Base-by-base conservation (phyloP, 495 filamentous ascomycete species). In the Pyrenopolyporus hunteri region DNA sequence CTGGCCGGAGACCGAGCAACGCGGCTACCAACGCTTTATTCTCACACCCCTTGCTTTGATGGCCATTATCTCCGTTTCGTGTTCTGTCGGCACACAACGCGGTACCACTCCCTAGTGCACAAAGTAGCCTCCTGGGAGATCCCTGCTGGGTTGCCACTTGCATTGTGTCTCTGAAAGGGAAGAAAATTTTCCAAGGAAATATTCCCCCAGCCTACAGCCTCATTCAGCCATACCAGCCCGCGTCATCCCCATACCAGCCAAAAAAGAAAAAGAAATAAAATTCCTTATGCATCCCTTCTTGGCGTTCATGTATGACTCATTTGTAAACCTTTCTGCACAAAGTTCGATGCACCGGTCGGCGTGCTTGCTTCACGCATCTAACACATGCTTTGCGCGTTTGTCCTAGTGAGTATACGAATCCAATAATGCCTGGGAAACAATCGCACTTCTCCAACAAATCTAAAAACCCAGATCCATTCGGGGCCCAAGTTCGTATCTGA, bases 291-390 rank as follows among this genome's bases (percentile, higher is more conserved):
- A 61, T 57, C 28, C 39, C 13, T 22, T 44, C 63, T 66, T 66
- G 63, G 57, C 63, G 11, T 25, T 39, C n/a, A 9, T n/a, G n/a
- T 60, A 60, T 66, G 63, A 66, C 63, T 66, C 63, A 66, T 51
- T 51, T 17, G 36, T 13, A 28, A 29, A 6, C 39, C 28, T 55
- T 45, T 37, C 36, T 60, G 31, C 20, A 20, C 56, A 44, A 2
- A 45, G 31, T 64, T 55, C 19, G 46, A 64, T 59, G 61, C 61
- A 46, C 20, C 50, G 28, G 43, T 46, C 61, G 55, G 61, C 28
- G 20, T 6, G 2, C 26, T 47, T 48, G 31, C 25, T 43, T 50
- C 48, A 11, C 39, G 11, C 28, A 29, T 36, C 17, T n/a, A 26
- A 35, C 17, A 22, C n/a, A 48, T 2, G 22, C 29, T 32, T 19